Evolutionary conservation across 1,139 yeast genomes (phyloP).

Genomic region (Candida mesenterica): DNA sequence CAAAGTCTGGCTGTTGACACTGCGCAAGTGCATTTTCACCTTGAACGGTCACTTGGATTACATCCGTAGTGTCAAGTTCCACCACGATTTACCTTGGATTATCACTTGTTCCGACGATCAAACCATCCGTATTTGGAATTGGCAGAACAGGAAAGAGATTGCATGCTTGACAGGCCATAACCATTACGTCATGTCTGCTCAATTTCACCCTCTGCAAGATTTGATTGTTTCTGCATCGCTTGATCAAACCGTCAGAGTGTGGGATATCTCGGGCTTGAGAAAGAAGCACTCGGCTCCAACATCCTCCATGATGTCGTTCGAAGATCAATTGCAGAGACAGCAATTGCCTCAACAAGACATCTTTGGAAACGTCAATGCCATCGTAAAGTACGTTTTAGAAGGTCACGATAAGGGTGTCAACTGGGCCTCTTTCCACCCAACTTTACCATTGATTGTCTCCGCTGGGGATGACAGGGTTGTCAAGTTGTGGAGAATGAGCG

Average conservation of each 20-base stretch:
- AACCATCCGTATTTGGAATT: slow-evolving; percentile 98
- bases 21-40: slow-evolving; percentile 89
- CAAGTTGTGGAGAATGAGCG: slow-evolving; percentile 97
- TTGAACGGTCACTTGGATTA: slow-evolving; percentile 93
- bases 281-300: slow-evolving; percentile 92
- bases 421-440: slow-evolving; percentile 98
- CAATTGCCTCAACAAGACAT: slow-evolving; percentile 84
- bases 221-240: slow-evolving; percentile 91
- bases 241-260: slow-evolving; percentile 98
- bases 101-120: slow-evolving; percentile 96
- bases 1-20: slow-evolving; percentile 93
- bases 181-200: slow-evolving; percentile 98
- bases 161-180: slow-evolving; percentile 98
- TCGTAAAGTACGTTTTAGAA: slow-evolving; percentile 92
- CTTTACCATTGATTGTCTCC: slow-evolving; percentile 89
- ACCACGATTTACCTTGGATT: slow-evolving; percentile 96
- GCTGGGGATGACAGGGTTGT: slow-evolving; percentile 96
- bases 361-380: slow-evolving; percentile 90
- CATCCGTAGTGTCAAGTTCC: slow-evolving; percentile 92
- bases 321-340: slow-evolving; percentile 75
- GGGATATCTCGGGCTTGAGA: slow-evolving; percentile 96
- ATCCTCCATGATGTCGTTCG: slow-evolving; percentile 54
- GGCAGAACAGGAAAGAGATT: slow-evolving; percentile 98
- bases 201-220: slow-evolving; percentile 95
- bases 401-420: slow-evolving; percentile 99